Evolutionary conservation across 1,139 yeast species (phyloP).

Genomic region (Candida pseudocylindracea): DNA sequence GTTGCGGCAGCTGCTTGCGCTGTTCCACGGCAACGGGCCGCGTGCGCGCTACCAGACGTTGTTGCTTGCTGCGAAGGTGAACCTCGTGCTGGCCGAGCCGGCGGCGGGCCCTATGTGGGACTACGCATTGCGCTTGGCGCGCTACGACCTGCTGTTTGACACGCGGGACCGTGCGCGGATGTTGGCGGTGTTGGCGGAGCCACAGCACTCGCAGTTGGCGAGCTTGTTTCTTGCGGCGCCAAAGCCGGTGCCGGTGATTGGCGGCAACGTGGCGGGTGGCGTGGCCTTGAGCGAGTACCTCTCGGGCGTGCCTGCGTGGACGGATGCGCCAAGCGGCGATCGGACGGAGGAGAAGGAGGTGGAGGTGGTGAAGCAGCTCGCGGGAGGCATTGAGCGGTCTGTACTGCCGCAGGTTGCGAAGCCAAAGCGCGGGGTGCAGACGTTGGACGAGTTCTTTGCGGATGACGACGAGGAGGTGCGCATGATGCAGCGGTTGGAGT

Average conservation of each 20-base stretch:
- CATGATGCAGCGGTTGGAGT: no score
- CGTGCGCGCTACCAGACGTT: slow-evolving; percentile 51
- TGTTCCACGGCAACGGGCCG: slow-evolving; percentile 32
- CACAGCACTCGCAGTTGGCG: slow-evolving; percentile 25
- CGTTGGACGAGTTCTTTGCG: slow-evolving; percentile 71
- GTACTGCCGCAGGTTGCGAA: neutral
- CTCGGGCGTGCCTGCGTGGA: neutral
- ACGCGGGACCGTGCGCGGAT: slow-evolving; percentile 73
- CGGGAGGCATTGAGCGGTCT: neutral
- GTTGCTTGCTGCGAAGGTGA: slow-evolving; percentile 51
- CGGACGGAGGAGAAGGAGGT: neutral
- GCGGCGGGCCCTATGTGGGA: slow-evolving; percentile 24
- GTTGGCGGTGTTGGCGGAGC: slow-evolving; percentile 24
- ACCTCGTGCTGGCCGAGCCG: slow-evolving; percentile 15
- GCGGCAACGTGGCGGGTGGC: neutral
- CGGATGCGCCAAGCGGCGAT: neutral
- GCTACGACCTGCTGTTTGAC: slow-evolving; percentile 58
- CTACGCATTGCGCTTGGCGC: slow-evolving; percentile 38
- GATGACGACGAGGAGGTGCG: neutral
- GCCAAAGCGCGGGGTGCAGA: slow-evolving; percentile 31
- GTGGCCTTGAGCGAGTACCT: neutral
- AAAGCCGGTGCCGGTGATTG: slow-evolving; percentile 33
- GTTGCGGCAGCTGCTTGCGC: slow-evolving; percentile 31
- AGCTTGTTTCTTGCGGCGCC: slow-evolving; percentile 65
- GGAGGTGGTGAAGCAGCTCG: neutral